These are phyloP conservation scores for Ophiobolus disseminans DNA, from an alignment of 2,329 filamentous ascomycete genomes.

Conservation along the genomic window DNA sequence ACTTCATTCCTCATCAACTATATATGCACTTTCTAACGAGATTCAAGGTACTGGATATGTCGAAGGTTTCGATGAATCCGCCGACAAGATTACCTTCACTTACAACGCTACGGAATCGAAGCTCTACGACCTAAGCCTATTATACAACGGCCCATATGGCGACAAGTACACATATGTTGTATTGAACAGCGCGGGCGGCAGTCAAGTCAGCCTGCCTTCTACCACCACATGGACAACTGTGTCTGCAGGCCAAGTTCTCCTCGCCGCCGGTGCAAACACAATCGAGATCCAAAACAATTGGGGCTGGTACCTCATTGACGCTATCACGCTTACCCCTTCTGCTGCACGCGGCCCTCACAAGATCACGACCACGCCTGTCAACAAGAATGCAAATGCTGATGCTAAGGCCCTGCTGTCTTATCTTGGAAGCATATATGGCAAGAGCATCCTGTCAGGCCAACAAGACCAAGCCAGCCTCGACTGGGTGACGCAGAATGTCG, in stretches of 20 bases:
- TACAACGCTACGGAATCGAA: conserved; percentile 44
- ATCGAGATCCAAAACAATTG: conserved; percentile 58
- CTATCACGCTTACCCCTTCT: conserved; percentile 50
- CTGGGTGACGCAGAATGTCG: conserved; percentile 55
- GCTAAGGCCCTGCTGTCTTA: conserved; percentile 53
- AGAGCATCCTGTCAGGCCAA: conserved; percentile 58
- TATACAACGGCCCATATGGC: conserved; percentile 57
- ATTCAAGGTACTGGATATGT: conserved; percentile 56
- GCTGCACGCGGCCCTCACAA: conserved; percentile 49
- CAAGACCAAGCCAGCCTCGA: conserved; percentile 55
- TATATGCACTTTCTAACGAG: conserved; percentile 2
- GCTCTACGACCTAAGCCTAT: conserved; percentile 55
- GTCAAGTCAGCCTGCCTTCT: conserved; percentile 52
- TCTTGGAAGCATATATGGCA: conserved; percentile 55
- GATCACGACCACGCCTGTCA: conserved; percentile 50
- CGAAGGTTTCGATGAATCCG: conserved; percentile 53
- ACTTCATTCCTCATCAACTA: not conserved
- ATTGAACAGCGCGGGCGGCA: conserved; percentile 53
- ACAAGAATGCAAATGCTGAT: conserved; percentile 47
- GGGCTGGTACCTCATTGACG: conserved; percentile 59
- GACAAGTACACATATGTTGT: conserved; percentile 55
- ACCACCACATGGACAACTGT: conserved; percentile 50
- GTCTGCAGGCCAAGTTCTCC: conserved; percentile 54
- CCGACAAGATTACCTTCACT: conserved; percentile 56
- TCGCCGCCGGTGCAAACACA: conserved; percentile 54